Conservation (phyloP, 768 basidiomycete species). For the Lyophyllum shimeji region DNA sequence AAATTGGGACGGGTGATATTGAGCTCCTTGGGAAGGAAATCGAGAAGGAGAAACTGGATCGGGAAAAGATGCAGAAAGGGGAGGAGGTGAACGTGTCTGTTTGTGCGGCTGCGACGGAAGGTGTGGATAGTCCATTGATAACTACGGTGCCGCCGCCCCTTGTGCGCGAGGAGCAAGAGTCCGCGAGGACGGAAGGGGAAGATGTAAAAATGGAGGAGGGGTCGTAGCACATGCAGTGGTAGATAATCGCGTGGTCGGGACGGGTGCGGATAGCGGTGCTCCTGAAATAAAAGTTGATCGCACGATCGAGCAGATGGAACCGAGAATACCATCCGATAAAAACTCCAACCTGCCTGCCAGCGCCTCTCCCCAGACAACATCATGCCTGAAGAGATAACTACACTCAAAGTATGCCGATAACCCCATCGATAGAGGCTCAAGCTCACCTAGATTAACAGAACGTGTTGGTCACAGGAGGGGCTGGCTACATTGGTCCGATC, state of each 20-base stretch:
- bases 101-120: constrained; percentile 24
- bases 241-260: not conserved
- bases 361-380: not conserved
- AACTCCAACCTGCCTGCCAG: not conserved
- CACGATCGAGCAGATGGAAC: constrained; percentile 5
- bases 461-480: constrained; percentile 61
- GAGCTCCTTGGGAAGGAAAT: constrained; percentile 50
- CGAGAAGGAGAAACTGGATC: constrained; percentile 45
- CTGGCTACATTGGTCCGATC: constrained; percentile 82
- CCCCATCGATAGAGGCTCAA: constrained; percentile 9
- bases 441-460: constrained; percentile 33
- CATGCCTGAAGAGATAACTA: constrained; percentile 21
- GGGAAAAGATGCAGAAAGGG: constrained; percentile 35
- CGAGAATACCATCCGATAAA: constrained; percentile 15
- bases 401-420: constrained; percentile 46
- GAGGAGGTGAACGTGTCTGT: constrained; percentile 31
- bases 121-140: constrained; percentile 33
- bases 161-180: constrained; percentile 22
- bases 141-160: constrained; percentile 15
- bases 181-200: constrained; percentile 32
- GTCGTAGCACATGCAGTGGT: not conserved
- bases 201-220: constrained; percentile 51
- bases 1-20: constrained; percentile 79
- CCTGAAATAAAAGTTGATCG: not conserved
- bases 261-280: not conserved